Base-by-base conservation (phyloP, 2,329 filamentous ascomycete genomes). In the Gnomoniopsis smithogilvyi region DNA sequence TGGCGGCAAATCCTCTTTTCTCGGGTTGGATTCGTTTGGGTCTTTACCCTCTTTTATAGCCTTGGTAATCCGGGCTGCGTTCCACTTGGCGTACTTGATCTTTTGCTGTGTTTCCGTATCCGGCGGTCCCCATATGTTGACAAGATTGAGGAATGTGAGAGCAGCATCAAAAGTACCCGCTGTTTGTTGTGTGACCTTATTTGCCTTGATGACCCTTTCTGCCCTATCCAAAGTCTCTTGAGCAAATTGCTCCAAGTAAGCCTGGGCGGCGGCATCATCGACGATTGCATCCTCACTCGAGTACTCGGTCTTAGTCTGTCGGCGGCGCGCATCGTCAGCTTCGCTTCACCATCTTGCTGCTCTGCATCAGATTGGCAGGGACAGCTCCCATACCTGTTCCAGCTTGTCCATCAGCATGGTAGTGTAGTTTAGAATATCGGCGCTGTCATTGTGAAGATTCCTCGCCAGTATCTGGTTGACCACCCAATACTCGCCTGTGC, bases 31-130 rank as follows among this genome's bases (percentile, higher is more conserved):
- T 57, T 89, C 86, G 73, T 99, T 99, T 3, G 95, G 95, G 69
- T 99, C 93, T 64, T 91, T 88, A 56, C 92, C 92, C 45, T 93
- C 90, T 69, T 93, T 95, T 68, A 97, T 83, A 12, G 95, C 95
- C 74, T 91, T 96, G 17, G 90, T 81, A 69, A 99, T 99, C 59
- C 95, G 86, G 38, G 94, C 78, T 2, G 94, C 93, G 72, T 98
- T 96, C 82, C 91, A 99, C 74, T 98, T 99, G 46, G 94, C 92
- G 71, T 91, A 99, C 72, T 96, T 97, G 74, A 94, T 92, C 79
- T 96, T 98, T 56, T 92, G 85, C 43, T 86, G 80, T 21, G 88
- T 85, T 68, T 98, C 92, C 1, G 83, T 75, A 36, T 96, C 91
- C 12, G 88, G 77, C 0, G 84, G 75, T 6, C 86, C 88, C 92